phyloP scores from a whole-genome alignment of 1,139 yeast genomes.

The Torulaspora globosa region DNA sequence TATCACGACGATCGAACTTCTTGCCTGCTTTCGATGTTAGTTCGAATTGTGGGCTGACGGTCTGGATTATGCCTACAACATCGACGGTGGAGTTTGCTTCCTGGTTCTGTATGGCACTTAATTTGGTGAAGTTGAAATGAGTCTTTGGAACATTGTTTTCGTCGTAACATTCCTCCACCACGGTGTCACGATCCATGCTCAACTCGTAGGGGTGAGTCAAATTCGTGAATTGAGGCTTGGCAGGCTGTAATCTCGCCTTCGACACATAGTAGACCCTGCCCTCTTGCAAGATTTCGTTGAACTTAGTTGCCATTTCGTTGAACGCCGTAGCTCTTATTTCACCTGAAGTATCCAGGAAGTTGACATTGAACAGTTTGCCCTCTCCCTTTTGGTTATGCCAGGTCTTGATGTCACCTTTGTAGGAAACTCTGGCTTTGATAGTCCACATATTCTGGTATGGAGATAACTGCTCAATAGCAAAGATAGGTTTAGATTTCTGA shows the following conservation, averaged over 20 bases:
- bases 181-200: conserved; percentile 73
- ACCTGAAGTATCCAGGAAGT: conserved; percentile 88
- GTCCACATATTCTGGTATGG: conserved; percentile 93
- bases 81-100: conserved; percentile 76
- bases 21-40: conserved; percentile 92
- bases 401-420: conserved; percentile 80
- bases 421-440: conserved; percentile 85
- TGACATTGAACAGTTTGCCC: conserved; percentile 85
- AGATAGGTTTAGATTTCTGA: conserved; percentile 42
- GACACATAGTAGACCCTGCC: conserved; percentile 86
- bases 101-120: conserved; percentile 59
- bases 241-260: conserved; percentile 73
- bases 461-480: conserved; percentile 81
- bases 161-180: conserved; percentile 68
- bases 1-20: conserved; percentile 86
- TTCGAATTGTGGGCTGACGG: conserved; percentile 68
- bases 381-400: conserved; percentile 86
- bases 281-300: conserved; percentile 70
- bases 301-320: conserved; percentile 78
- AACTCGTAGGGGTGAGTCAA: conserved; percentile 87
- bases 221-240: conserved; percentile 83
- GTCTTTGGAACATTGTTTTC: conserved; percentile 69
- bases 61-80: conserved; percentile 80
- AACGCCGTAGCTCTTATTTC: conserved; percentile 96
- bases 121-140: conserved; percentile 68